Conservation (phyloP, 2,329 filamentous ascomycete species). For the Calonectria fujianensis region DNA sequence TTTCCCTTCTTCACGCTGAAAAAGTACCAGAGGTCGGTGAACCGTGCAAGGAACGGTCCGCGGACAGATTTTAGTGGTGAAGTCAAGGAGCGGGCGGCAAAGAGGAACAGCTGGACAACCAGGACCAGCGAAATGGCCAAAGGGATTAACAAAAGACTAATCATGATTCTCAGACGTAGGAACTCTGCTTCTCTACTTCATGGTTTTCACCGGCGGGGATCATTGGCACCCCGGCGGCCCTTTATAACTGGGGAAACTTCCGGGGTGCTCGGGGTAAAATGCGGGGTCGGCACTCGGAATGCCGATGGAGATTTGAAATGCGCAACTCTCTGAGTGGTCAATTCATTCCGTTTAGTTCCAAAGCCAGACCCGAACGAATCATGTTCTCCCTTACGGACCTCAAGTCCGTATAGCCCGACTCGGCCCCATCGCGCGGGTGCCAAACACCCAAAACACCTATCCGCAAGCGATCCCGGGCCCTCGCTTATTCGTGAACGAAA, state of each 20-base stretch:
- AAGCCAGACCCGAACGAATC: background rate
- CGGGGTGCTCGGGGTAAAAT: conserved; percentile 8
- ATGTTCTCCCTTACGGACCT: background rate
- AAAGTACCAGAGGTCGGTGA: conserved; percentile 57
- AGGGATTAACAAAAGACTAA: conserved; percentile 24
- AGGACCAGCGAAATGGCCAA: background rate
- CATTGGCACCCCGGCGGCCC: background rate
- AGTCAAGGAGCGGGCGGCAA: conserved; percentile 10
- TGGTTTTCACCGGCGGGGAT: background rate
- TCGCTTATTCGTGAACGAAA: conserved; percentile 28
- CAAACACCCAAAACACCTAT: background rate
- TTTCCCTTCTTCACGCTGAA: conserved; percentile 49
- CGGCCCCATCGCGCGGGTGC: background rate
- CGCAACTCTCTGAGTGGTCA: conserved; percentile 4
- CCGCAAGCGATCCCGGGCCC: background rate
- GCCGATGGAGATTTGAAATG: background rate
- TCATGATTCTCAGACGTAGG: background rate
- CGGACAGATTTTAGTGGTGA: conserved; percentile 54
- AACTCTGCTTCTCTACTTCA: background rate
- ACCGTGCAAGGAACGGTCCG: conserved; percentile 54
- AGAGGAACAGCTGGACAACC: conserved; percentile 10
- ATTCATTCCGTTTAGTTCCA: background rate
- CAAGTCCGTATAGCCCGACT: background rate
- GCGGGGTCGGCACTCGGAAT: conserved; percentile 11
- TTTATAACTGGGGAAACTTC: conserved; percentile 12